Evolutionary conservation across 2,329 filamentous ascomycete species (phyloP), one percentile per base, ranked within the genome.

Genomic region (Alternaria brassicae): DNA sequence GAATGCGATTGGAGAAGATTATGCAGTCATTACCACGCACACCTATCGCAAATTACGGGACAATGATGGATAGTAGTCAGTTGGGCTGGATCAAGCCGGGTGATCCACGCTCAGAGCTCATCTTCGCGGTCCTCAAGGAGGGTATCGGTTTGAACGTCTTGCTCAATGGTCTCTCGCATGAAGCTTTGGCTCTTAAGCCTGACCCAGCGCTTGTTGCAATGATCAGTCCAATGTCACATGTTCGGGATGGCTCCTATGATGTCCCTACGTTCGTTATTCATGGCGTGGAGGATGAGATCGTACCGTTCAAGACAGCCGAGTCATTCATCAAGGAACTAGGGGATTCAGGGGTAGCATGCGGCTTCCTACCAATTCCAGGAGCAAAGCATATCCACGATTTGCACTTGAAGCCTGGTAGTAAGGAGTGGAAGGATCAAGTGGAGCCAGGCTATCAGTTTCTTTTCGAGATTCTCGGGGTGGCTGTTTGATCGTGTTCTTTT

Each of bases 31-130:
- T 55, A 25, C 36, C 53, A 27, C 41, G 19, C n/a, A 25, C 34
- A 13, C 53, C 53, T 6, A 15, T 55, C 32, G 41, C 53, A 8
- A 55, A 49, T 27, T 55, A 55, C 34, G 53, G 53, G 17, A 25
- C 53, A 3, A 55, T 55, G 53, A 55, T 48, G 53, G 53, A 55
- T 41, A 48, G 53, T 25, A 55, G 53, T 49, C 39, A 48, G 19
- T 25, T 55, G 15, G 53, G 53, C 27, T 55, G 53, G 53, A 19
- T 55, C 53, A 55, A 55, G 25, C 53, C 42, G 9, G 53, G 42
- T 17, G 53, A 55, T 32, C 53, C 53, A 32, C 42, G 53, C 27
- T 55, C 53, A 4, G 53, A 55, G 34, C 42, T 55, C 17, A 49
- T 55, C 21, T 55, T 55, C 12, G 53, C 53, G 2, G 41, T 55